Evolutionary conservation across 768 basidiomycete species (phyloP).

Genomic region (Boletus patriciae): DNA sequence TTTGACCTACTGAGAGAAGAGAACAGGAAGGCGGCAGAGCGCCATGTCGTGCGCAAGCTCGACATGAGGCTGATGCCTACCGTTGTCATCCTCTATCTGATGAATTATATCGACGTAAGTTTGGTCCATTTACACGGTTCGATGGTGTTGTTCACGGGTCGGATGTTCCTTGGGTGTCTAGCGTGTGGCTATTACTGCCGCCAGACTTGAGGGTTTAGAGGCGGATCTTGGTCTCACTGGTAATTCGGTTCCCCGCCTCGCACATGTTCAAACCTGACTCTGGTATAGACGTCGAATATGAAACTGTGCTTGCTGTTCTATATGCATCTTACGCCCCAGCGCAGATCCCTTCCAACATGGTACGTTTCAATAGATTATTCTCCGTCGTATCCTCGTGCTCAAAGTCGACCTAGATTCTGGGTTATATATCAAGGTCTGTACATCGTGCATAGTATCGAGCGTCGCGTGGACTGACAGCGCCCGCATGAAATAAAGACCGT

Average conservation of each 20-base stretch:
- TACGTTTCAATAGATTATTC: slow-evolving; percentile 17
- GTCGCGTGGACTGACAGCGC: neutral
- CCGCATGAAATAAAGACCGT: slow-evolving; percentile 44
- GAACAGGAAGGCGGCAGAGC: slow-evolving; percentile 19
- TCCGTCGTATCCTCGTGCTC: neutral
- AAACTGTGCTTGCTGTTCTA: slow-evolving; percentile 50
- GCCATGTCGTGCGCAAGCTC: slow-evolving; percentile 26
- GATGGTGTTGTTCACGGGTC: neutral
- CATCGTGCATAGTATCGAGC: neutral
- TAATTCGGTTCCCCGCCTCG: neutral
- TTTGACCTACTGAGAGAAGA: slow-evolving; percentile 8
- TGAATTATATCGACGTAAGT: slow-evolving; percentile 31
- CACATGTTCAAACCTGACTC: neutral
- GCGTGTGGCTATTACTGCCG: slow-evolving; percentile 42
- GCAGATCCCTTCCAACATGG: slow-evolving; percentile 70
- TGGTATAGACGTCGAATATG: slow-evolving; percentile 49
- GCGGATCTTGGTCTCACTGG: slow-evolving; percentile 38
- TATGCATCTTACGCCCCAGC: slow-evolving; percentile 62
- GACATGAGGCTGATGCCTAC: slow-evolving; percentile 32
- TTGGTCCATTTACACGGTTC: neutral
- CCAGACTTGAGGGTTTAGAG: slow-evolving; percentile 42
- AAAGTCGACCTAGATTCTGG: slow-evolving; percentile 44
- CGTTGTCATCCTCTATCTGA: slow-evolving; percentile 22
- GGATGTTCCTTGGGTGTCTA: slow-evolving; percentile 9
- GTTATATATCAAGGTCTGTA: slow-evolving; percentile 50